phyloP scores from a whole-genome alignment of 805 yeast genomes.

The Candida peoriensis region DNA sequence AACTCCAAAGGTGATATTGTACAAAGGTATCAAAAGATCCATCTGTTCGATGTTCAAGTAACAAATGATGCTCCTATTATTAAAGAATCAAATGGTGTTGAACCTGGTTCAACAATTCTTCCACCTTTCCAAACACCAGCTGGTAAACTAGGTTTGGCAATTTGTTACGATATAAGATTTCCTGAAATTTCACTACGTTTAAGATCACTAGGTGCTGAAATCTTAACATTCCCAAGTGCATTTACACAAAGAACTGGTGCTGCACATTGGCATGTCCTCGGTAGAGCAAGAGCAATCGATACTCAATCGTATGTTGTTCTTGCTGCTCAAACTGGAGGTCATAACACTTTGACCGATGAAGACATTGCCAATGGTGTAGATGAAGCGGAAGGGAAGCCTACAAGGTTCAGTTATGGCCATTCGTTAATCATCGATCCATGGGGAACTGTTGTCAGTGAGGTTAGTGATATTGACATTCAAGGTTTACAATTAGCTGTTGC shows the following conservation, averaged over 20 bases:
- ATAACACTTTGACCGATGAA: slow-evolving; percentile 40
- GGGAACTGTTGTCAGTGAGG: slow-evolving; percentile 70
- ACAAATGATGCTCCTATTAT: slow-evolving; percentile 65
- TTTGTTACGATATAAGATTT: slow-evolving; percentile 85
- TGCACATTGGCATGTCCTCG: slow-evolving; percentile 84
- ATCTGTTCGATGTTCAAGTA: slow-evolving; percentile 84
- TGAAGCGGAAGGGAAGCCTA: slow-evolving; percentile 12
- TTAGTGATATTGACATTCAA: slow-evolving; percentile 37
- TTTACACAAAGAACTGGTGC: slow-evolving; percentile 89
- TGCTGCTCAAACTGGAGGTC: slow-evolving; percentile 81
- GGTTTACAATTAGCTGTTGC: slow-evolving; percentile 50
- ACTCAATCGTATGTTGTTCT: slow-evolving; percentile 80
- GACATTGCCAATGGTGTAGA: slow-evolving; percentile 22
- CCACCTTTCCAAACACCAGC: slow-evolving; percentile 54
- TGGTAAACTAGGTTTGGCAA: slow-evolving; percentile 65
- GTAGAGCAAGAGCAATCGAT: slow-evolving; percentile 81
- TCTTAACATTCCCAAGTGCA: slow-evolving; percentile 84
- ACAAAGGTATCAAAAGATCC: slow-evolving; percentile 77
- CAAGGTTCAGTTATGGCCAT: slow-evolving; percentile 79
- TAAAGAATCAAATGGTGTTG: slow-evolving; percentile 71
- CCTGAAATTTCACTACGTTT: slow-evolving; percentile 72
- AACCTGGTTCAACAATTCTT: slow-evolving; percentile 59
- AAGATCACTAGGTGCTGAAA: slow-evolving; percentile 65
- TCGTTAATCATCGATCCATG: slow-evolving; percentile 87
- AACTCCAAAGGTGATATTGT: slow-evolving; percentile 56